Conservation (phyloP, 192 early-diverging fungal genomes). For the Coemansia sp. region DNA sequence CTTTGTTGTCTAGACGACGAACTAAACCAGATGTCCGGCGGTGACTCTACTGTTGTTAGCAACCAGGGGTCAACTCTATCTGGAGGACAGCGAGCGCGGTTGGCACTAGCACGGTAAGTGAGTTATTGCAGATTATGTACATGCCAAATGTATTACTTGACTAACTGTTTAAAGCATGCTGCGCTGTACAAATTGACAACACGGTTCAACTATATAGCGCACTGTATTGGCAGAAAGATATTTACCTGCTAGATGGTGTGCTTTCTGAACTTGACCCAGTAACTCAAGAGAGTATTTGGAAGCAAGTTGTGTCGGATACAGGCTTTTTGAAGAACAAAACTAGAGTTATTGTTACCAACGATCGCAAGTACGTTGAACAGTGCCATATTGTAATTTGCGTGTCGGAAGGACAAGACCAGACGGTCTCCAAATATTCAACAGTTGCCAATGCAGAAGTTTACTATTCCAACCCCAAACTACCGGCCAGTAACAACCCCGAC, state of each 20-base stretch:
- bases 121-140: not conserved
- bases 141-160: no score
- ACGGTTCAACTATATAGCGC: constrained; percentile 45
- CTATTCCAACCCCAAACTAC: not conserved
- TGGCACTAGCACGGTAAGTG: constrained; percentile 57
- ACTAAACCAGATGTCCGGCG: constrained; percentile 54
- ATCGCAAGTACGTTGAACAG: constrained; percentile 39
- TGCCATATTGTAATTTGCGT: constrained; percentile 50
- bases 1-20: constrained; percentile 64
- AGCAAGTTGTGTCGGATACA: constrained; percentile 45
- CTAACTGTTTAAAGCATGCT: no score
- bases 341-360: constrained; percentile 55
- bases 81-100: constrained; percentile 57
- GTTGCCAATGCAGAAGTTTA: not conserved
- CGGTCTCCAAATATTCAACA: not conserved
- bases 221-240: constrained; percentile 70
- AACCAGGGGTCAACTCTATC: constrained; percentile 37
- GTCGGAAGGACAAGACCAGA: constrained; percentile 21
- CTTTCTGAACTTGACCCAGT: constrained; percentile 75
- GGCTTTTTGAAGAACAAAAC: constrained; percentile 34
- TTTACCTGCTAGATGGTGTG: constrained; percentile 76
- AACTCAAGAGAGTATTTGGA: constrained; percentile 63
- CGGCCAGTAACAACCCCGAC: not conserved
- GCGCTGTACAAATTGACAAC: no score
- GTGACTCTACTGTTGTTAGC: constrained; percentile 59